Evolutionary conservation across 2,329 filamentous ascomycete species (phyloP).

Genomic region (Fusarium secorum): DNA sequence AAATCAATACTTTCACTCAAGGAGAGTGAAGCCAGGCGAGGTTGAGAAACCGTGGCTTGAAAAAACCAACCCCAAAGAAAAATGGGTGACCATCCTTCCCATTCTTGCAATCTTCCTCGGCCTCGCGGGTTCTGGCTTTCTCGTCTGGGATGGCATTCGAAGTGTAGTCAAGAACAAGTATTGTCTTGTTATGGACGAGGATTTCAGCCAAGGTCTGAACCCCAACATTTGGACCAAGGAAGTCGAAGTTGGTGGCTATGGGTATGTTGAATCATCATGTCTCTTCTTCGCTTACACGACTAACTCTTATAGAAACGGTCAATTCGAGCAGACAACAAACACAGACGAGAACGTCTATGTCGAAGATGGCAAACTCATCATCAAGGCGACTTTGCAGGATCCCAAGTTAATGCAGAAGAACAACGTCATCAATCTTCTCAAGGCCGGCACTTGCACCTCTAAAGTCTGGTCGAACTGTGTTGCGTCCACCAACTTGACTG

Average conservation of each 20-base stretch:
- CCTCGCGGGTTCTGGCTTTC: conserved; percentile 70
- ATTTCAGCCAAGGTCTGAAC: conserved; percentile 68
- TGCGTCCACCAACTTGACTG: conserved; percentile 74
- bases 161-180: conserved; percentile 79
- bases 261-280: conserved; percentile 59
- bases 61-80: conserved; percentile 79
- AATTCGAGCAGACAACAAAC: conserved; percentile 80
- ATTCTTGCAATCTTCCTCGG: conserved; percentile 75
- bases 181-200: conserved; percentile 71
- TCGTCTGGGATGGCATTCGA: conserved; percentile 77
- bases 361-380: conserved; percentile 71
- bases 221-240: conserved; percentile 75
- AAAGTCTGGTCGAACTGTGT: conserved; percentile 65
- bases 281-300: background rate
- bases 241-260: conserved; percentile 76
- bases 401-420: conserved; percentile 69
- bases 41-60: conserved; percentile 79
- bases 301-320: conserved; percentile 68
- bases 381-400: conserved; percentile 82
- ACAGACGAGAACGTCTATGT: conserved; percentile 78
- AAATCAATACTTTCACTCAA: conserved; percentile 74
- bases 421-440: conserved; percentile 71
- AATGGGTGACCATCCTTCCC: conserved; percentile 85
- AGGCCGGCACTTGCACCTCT: conserved; percentile 73
- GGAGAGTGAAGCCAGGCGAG: conserved; percentile 75